Percentiles rank a stretch among this genome's conserved stretches.
Evolutionary conservation across 2,329 filamentous ascomycete genomes (phyloP).

Genomic region (Colletotrichum plurivorum): DNA sequence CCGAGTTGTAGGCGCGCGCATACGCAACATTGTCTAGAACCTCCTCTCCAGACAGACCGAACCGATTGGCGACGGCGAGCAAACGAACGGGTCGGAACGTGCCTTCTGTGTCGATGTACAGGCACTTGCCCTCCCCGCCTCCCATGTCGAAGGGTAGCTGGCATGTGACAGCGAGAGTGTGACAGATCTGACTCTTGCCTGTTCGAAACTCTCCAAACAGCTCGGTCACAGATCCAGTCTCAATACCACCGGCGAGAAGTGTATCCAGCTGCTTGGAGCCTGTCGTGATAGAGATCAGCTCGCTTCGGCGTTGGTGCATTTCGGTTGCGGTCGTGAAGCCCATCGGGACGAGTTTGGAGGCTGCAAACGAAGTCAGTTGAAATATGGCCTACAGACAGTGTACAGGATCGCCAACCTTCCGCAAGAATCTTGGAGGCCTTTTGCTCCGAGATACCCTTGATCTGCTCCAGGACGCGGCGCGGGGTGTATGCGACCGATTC

Average conservation of each 20-base stretch:
- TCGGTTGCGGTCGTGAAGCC: conserved; percentile 99
- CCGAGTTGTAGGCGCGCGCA: conserved; percentile 97
- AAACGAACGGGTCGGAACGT: conserved; percentile 95
- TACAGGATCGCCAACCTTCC: conserved; percentile 74
- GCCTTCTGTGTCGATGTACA: conserved; percentile 98
- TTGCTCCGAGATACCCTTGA: conserved; percentile 98
- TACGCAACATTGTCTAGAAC: conserved; percentile 99
- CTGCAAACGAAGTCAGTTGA: conserved; percentile 58
- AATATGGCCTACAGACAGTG: conserved; percentile 29
- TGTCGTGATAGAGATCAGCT: conserved; percentile 97
- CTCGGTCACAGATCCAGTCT: conserved; percentile 98
- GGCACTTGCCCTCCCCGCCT: conserved; percentile 96
- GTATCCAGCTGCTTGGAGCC: conserved; percentile 98
- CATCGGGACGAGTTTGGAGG: conserved; percentile 97
- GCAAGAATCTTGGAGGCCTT: conserved; percentile 93
- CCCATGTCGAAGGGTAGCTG: conserved; percentile 99
- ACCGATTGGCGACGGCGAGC: conserved; percentile 92
- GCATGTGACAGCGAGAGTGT: conserved; percentile 98
- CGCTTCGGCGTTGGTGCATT: conserved; percentile 97
- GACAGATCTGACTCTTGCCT: conserved; percentile 98
- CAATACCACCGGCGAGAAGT: conserved; percentile 91
- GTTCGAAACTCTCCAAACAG: conserved; percentile 98
- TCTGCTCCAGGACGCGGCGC: conserved; percentile 87
- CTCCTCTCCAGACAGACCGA: conserved; percentile 95
- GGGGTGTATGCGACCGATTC: conserved; percentile 95